Evolutionary conservation across 768 basidiomycete genomes (phyloP), one percentile per base, ranked within the genome.

Genomic region (Termitomyces bulborhizus): DNA sequence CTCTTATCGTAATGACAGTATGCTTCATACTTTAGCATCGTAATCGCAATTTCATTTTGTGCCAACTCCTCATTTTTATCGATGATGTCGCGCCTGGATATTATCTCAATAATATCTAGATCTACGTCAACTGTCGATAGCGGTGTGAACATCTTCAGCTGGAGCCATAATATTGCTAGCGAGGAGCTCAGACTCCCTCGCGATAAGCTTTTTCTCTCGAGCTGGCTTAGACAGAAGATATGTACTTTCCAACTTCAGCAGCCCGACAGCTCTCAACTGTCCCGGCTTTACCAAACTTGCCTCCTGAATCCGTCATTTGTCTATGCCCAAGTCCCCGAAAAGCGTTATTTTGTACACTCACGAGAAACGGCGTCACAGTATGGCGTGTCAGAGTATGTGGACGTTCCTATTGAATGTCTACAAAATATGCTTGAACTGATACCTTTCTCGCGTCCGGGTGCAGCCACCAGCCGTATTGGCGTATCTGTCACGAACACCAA

Each of bases 181-280:
- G 44, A 43, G 36, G 27, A 51, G 40, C 36, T 36, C 29, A 42
- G 27, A 44, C 43, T 51, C 48, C 12, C 41, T 34, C 37, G 42
- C 37, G 32, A 53, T 21, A 41, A n/a, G 26, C 32, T 12, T 43
- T 27, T 18, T 24, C 44, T 26, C 32, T 18, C 43, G 36, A 46
- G 39, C 50, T 57, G 52, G 55, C 52, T 37, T 46, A 42, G 39
- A 34, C 55, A 36, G 41, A 46, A 44, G 36, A 37, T 53, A 93
- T 93, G 90, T 93, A 92, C 72, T 93, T 93, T 70, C 90, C 89
- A 55, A 92, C 88, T 26, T 83, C 86, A 36, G 83, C 88, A 42
- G 88, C 90, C 29, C 75, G 81, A 63, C 88, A 84, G 65, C 77
- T 93, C 41, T 84, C 85, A 16, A 82, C 83, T 16, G 76, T 78